Evolutionary conservation across 2,329 filamentous ascomycete species (phyloP).

Genomic region (Graphilbum ipis-grandicollis): DNA sequence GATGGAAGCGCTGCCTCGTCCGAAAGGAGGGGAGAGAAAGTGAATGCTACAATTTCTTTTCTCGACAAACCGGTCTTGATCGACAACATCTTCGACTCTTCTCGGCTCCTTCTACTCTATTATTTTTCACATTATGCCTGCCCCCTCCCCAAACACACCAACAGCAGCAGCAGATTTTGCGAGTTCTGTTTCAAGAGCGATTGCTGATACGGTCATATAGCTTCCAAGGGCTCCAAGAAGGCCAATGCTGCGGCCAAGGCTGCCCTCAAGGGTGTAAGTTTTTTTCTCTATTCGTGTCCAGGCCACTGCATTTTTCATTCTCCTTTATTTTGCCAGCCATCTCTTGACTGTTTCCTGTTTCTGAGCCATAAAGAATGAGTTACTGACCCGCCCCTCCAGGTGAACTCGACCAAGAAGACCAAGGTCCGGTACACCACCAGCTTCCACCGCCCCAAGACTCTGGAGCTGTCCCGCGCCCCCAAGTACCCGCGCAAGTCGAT

Average conservation of each 20-base stretch:
- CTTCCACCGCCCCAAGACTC: constrained; percentile 97
- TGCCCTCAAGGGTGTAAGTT: constrained; percentile 84
- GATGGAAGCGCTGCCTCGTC: too few species aligned
- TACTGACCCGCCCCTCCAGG: constrained; percentile 14
- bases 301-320: too few species aligned
- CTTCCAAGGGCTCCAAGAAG: constrained; percentile 58
- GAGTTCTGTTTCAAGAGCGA: constrained; percentile 52
- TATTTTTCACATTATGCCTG: background rate
- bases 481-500: constrained; percentile 97
- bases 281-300: constrained; percentile 6
- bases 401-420: constrained; percentile 61
- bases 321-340: too few species aligned
- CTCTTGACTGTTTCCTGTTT: too few species aligned
- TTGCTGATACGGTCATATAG: constrained; percentile 50
- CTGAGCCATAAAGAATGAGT: too few species aligned
- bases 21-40: too few species aligned
- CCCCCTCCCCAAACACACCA: constrained; percentile 9
- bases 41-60: constrained; percentile 1
- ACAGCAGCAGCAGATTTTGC: constrained; percentile 61
- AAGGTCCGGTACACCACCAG: constrained; percentile 86
- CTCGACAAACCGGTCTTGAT: too few species aligned
- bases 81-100: too few species aligned
- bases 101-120: background rate
- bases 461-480: constrained; percentile 73
- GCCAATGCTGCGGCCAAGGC: constrained; percentile 91